Conservation (phyloP, 768 basidiomycete species). For the Macrolepiota fuliginosa region DNA sequence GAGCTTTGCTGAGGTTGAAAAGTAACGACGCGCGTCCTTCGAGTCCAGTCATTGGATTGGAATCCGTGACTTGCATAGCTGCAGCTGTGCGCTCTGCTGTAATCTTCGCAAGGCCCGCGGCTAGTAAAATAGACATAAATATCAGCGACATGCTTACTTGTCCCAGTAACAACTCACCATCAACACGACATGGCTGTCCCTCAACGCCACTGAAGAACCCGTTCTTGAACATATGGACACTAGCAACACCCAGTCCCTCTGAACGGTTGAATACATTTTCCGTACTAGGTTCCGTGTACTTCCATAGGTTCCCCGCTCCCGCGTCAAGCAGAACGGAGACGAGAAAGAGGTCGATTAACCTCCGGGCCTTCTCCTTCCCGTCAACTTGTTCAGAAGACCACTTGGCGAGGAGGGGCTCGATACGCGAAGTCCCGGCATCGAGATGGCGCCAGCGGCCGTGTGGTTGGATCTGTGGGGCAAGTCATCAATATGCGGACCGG, state of each 20-base stretch:
- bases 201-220: slow-evolving; percentile 78
- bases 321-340: slow-evolving; percentile 94
- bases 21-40: slow-evolving; percentile 83
- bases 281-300: slow-evolving; percentile 60
- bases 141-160: too few relatives aligned
- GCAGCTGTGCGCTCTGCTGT: slow-evolving; percentile 55
- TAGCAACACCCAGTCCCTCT: slow-evolving; percentile 87
- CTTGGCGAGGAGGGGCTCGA: slow-evolving; percentile 55
- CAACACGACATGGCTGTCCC: slow-evolving; percentile 67
- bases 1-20: slow-evolving; percentile 67
- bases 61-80: slow-evolving; percentile 75
- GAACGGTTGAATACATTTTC: slow-evolving; percentile 59
- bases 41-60: slow-evolving; percentile 88
- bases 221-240: slow-evolving; percentile 81
- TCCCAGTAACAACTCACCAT: slow-evolving; percentile 53
- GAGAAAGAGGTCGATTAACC: slow-evolving; percentile 85
- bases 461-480: slow-evolving; percentile 64
- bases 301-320: slow-evolving; percentile 85
- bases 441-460: slow-evolving; percentile 92
- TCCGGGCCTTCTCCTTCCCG: slow-evolving; percentile 58
- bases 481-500: neutral
- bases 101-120: slow-evolving; percentile 64
- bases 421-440: slow-evolving; percentile 47
- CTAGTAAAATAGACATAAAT: slow-evolving; percentile 43
- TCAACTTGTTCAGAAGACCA: slow-evolving; percentile 52